Evolutionary conservation across 495 filamentous ascomycete species (phyloP), one percentile per base, ranked within the genome.

Genomic region (Tuber microsphaerosporum): DNA sequence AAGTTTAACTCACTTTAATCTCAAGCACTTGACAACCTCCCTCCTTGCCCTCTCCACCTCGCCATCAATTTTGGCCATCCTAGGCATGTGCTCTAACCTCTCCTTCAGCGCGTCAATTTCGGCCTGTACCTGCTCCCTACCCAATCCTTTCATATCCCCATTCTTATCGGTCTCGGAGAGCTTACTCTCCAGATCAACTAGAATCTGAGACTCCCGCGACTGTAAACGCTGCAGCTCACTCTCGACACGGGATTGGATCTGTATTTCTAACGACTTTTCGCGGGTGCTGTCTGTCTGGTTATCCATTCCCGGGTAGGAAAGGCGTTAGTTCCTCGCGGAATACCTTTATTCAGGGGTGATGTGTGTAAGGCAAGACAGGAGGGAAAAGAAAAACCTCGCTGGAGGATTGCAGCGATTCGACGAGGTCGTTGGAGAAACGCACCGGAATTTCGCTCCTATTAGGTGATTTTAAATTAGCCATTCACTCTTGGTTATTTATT

Each of bases 171-270:
- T 84, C 26, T 85, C 81, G 34, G 89, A 87, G 72, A 88, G 85
- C 84, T 89, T 92, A 72, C 88, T 86, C 80, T 90, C 87, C 74
- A 91, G 88, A 42, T 89, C 87, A 78, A 87, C 87, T 73, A 97
- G 87, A 22, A 86, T 83, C 69, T 85, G 83, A 73, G 85, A 78
- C 76, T 91, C 88, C 71, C 87, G 81, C 69, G 86, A 85, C 75
- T 88, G 87, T n/a, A 93, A 89, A 71, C 90, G 90, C 78, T 91
- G 87, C 71, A 99, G 91, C 84, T 98, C 96, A 77, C 89, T 85
- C 80, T 90, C 88, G 76, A 98, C 93, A 85, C 96, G 96, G 79
- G 87, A 85, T 86, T 97, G 93, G 83, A 97, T 91, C 78, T 93
- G 90, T 75, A 96, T 90, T 84, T 99, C 95, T 83, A 93, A 85